phyloP scores from a whole-genome alignment of 2,329 filamentous ascomycete species.

The Aspergillus caelatus region DNA sequence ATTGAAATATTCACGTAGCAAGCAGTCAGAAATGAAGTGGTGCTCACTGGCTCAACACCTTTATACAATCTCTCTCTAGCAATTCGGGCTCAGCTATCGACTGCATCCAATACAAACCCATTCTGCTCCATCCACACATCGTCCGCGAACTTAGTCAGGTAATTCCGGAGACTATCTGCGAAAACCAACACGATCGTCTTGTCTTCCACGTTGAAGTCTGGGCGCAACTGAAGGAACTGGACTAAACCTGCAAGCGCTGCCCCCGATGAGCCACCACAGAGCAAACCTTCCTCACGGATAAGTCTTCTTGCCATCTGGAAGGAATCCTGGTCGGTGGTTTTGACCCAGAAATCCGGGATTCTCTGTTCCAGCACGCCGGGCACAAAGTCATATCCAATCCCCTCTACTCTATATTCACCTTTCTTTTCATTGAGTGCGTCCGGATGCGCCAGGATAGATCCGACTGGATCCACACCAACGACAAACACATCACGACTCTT shows the following conservation, averaged over 20 bases:
- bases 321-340: slow-evolving; percentile 83
- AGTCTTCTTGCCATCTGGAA: slow-evolving; percentile 79
- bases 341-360: slow-evolving; percentile 85
- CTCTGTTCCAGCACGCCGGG: slow-evolving; percentile 80
- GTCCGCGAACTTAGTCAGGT: slow-evolving; percentile 90
- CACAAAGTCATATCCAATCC: slow-evolving; percentile 95
- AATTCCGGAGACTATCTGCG: slow-evolving; percentile 71
- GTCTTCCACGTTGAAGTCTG: slow-evolving; percentile 39
- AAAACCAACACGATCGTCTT: slow-evolving; percentile 82
- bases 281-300: slow-evolving; percentile 83
- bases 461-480: slow-evolving; percentile 82
- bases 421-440: slow-evolving; percentile 68
- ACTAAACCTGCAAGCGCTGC: slow-evolving; percentile 50
- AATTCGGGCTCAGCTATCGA: background rate
- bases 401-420: slow-evolving; percentile 91
- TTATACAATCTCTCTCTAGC: too few relatives aligned
- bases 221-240: too few relatives aligned
- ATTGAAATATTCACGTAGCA: background rate
- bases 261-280: slow-evolving; percentile 87
- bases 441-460: slow-evolving; percentile 80
- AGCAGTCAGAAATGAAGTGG: background rate
- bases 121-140: slow-evolving; percentile 70
- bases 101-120: background rate
- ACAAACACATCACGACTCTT: slow-evolving; percentile 79
- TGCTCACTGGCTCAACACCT: too few relatives aligned